Conservation (phyloP, 2,329 filamentous ascomycete species). For the Trichophaea hybrida region DNA sequence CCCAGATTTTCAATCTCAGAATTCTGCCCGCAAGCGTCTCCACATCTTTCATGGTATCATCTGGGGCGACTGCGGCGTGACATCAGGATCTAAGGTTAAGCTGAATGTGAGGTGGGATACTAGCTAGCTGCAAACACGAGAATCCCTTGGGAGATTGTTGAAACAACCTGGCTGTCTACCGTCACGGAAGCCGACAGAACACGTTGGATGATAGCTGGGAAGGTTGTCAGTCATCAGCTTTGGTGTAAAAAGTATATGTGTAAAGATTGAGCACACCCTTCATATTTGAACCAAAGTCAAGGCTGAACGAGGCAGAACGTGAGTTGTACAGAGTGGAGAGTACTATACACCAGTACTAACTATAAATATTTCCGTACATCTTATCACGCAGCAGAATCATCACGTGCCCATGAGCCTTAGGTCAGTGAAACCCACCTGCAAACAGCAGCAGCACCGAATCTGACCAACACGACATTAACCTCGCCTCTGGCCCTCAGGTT, state of each 20-base stretch:
- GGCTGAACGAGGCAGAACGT: no score
- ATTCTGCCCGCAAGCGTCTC: conserved; percentile 74
- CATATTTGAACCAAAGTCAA: no score
- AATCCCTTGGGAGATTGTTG: conserved; percentile 77
- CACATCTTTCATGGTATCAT: conserved; percentile 78
- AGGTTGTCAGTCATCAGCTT: background rate
- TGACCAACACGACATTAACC: background rate
- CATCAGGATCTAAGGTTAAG: background rate
- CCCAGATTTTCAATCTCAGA: conserved; percentile 82
- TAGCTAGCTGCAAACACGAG: conserved; percentile 65
- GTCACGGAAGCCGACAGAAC: conserved; percentile 92
- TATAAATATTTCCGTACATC: background rate
- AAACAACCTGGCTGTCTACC: conserved; percentile 79
- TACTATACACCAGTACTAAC: no score
- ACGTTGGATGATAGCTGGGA: conserved; percentile 71
- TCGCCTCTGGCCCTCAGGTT: background rate
- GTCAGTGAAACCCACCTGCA: background rate
- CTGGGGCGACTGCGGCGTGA: conserved; percentile 49
- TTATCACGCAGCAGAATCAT: background rate
- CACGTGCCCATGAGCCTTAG: background rate
- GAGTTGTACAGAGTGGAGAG: no score
- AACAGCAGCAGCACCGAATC: background rate
- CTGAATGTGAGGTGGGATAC: conserved; percentile 6
- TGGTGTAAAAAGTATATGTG: background rate
- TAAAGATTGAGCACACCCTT: background rate